Evolutionary conservation across 257 asterid genomes (phyloP).

Genomic region (Solanum ossicruentum): DNA sequence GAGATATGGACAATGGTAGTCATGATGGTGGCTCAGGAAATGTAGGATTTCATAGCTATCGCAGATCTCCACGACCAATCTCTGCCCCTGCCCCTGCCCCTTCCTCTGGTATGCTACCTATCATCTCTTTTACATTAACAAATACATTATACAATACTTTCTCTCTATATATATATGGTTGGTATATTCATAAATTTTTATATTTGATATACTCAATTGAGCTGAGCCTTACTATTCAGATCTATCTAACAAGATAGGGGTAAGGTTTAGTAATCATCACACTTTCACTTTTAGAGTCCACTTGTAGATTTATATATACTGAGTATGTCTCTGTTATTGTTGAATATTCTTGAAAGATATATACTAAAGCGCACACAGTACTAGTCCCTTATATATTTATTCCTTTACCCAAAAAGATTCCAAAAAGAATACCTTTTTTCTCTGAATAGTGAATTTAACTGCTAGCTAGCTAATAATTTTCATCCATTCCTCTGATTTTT

Average conservation of each 20-base stretch:
- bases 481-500: not conserved
- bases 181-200: no score
- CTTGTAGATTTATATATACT: not conserved
- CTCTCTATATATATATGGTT: not conserved
- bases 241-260: not conserved
- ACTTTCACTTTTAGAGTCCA: not conserved
- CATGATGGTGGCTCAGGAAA: conserved; percentile 20
- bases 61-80: conserved; percentile 20
- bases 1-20: no score
- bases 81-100: not conserved
- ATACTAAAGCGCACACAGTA: not conserved
- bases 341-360: not conserved
- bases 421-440: no score
- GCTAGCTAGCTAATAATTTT: not conserved
- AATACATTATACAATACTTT: not conserved
- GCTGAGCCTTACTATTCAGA: not conserved
- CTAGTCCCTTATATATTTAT: no score
- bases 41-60: conserved; percentile 57
- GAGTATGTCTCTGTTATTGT: not conserved
- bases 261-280: not conserved
- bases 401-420: no score
- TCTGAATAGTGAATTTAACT: not conserved
- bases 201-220: not conserved
- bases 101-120: not conserved
- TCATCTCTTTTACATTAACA: not conserved